phyloP scores from a whole-genome alignment of 2,329 filamentous ascomycete species.

The Botrytis fabae region DNA sequence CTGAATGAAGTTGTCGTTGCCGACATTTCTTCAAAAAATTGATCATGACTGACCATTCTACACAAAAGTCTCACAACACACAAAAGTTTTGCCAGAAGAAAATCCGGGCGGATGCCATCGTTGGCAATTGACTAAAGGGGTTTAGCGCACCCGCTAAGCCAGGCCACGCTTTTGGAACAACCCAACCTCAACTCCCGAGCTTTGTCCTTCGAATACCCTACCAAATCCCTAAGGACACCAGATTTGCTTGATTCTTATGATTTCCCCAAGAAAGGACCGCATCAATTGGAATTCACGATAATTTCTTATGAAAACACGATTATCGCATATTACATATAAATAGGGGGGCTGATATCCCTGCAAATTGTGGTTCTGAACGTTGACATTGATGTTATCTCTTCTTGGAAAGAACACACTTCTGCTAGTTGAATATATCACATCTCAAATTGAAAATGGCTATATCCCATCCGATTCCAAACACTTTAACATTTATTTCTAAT shows the following conservation, averaged over 20 bases:
- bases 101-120: slow-evolving; percentile 20
- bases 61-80: slow-evolving; percentile 8
- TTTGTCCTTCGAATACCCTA: slow-evolving; percentile 12
- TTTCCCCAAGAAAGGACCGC: background rate
- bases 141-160: slow-evolving; percentile 23
- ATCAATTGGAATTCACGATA: slow-evolving; percentile 6
- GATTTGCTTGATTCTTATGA: background rate
- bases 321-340: background rate
- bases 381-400: background rate
- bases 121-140: slow-evolving; percentile 18
- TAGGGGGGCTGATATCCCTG: slow-evolving; percentile 10
- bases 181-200: slow-evolving; percentile 16
- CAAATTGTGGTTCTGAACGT: background rate
- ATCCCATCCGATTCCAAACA: background rate
- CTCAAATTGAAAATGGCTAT: background rate
- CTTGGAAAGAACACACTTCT: background rate
- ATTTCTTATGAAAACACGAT: background rate
- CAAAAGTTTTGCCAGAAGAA: slow-evolving; percentile 17
- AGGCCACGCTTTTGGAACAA: slow-evolving; percentile 17
- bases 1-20: background rate
- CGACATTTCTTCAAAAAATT: background rate
- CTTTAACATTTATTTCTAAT: background rate
- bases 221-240: slow-evolving; percentile 1
- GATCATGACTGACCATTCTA: background rate
- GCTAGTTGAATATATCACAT: background rate